Evolutionary conservation across 257 asterid species (phyloP).

Genomic region (Misopates orontium): DNA sequence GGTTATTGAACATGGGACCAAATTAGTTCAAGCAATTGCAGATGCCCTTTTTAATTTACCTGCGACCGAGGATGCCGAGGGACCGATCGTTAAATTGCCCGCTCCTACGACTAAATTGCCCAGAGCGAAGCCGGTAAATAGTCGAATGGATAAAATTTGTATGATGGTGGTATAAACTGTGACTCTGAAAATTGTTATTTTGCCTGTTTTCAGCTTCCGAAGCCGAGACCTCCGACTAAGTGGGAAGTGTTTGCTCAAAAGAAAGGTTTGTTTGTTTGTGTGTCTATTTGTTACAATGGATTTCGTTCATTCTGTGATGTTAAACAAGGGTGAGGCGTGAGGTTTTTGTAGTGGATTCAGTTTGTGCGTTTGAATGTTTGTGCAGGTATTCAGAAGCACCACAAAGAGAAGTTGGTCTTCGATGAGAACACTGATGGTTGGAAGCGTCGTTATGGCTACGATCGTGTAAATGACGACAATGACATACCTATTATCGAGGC

Average conservation of each 20-base stretch:
- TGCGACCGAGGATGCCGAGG: slow-evolving; percentile 67
- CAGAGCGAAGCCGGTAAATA: slow-evolving; percentile 87
- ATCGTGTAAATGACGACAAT: slow-evolving; percentile 83
- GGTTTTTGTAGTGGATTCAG: slow-evolving; percentile 13
- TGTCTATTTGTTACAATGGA: background rate
- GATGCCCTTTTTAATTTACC: slow-evolving; percentile 79
- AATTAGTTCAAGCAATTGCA: slow-evolving; percentile 79
- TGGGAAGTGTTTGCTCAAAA: slow-evolving; percentile 90
- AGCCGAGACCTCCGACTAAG: slow-evolving; percentile 85
- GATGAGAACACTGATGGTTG: slow-evolving; percentile 81
- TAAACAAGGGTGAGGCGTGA: background rate
- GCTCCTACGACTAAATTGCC: slow-evolving; percentile 78
- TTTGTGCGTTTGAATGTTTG: slow-evolving; percentile 17
- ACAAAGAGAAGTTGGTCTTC: slow-evolving; percentile 76
- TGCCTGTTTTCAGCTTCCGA: slow-evolving; percentile 68
- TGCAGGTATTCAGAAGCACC: slow-evolving; percentile 67
- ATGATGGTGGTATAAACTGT: no score
- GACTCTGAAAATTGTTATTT: slow-evolving; percentile 19
- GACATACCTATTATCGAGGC: slow-evolving; percentile 94
- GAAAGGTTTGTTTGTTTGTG: slow-evolving; percentile 69
- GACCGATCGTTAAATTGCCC: slow-evolving; percentile 81
- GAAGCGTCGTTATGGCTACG: slow-evolving; percentile 94
- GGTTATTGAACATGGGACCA: slow-evolving; percentile 66
- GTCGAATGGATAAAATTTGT: no score
- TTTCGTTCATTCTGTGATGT: slow-evolving; percentile 17